Percentiles rank a stretch among this genome's conserved stretches.
Evolutionary conservation across 306 rosid species (phyloP).

Genomic region (Vigna mungo): DNA sequence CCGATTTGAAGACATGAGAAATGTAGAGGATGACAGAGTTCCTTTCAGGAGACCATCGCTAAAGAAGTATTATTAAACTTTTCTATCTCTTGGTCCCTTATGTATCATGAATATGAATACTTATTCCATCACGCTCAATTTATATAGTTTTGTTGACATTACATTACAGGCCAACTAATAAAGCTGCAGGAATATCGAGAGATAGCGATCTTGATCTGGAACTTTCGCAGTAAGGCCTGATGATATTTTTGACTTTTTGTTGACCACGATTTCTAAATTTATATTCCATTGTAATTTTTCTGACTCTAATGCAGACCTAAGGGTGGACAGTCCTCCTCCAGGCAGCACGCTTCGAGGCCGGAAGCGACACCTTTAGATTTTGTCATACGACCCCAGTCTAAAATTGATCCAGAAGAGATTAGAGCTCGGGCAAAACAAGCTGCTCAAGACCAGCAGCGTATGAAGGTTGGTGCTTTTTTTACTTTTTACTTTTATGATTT

Average conservation of each 20-base stretch:
- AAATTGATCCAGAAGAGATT: conserved; percentile 92
- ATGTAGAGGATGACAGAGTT: conserved; percentile 74
- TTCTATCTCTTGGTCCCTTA: not conserved
- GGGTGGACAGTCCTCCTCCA: conserved; percentile 83
- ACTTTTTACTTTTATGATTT: not conserved
- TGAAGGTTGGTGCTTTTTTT: conserved; percentile 69
- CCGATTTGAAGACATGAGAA: conserved; percentile 95
- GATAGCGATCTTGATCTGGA: conserved; percentile 96
- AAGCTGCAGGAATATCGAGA: conserved; percentile 86
- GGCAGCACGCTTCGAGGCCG: conserved; percentile 85
- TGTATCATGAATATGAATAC: not conserved
- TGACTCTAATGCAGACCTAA: conserved; percentile 69
- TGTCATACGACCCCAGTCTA: conserved; percentile 90
- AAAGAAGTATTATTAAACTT: conserved; percentile 63
- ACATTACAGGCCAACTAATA: conserved; percentile 71
- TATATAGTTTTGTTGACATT: conserved; percentile 37
- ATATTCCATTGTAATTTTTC: conserved; percentile 27
- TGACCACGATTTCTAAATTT: not conserved
- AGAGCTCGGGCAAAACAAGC: conserved; percentile 88
- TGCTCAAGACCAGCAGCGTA: conserved; percentile 83
- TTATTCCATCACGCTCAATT: conserved; percentile 13
- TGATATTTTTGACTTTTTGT: no score
- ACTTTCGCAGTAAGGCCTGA: conserved; percentile 73
- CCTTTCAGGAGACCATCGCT: conserved; percentile 77
- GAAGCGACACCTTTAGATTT: conserved; percentile 98